These are phyloP conservation scores for Cytospora leucostoma DNA, from an alignment of 2,329 filamentous ascomycete genomes.

Conservation along the genomic window DNA sequence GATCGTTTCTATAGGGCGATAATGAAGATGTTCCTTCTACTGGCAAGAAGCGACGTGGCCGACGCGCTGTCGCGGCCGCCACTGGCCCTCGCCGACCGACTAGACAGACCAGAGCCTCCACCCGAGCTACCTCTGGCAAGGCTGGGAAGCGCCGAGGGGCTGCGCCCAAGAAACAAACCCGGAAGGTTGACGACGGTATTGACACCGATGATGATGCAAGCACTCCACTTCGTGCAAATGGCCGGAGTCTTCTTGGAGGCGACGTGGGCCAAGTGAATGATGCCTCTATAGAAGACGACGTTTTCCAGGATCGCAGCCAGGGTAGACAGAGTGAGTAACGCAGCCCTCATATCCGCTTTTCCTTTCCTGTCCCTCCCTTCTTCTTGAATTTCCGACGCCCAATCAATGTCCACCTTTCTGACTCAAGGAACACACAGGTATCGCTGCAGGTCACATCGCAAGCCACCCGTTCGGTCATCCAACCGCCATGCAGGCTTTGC, in stretches of 20 bases:
- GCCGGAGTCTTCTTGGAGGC: conserved; percentile 3
- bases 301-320: conserved; percentile 15
- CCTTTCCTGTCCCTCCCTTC: no score
- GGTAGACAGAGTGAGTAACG: conserved; percentile 13
- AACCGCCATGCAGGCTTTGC: conserved; percentile 24
- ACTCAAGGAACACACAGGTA: background rate
- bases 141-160: conserved; percentile 4
- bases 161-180: background rate
- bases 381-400: background rate
- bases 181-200: conserved; percentile 16
- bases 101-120: conserved; percentile 26
- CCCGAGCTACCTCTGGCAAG: conserved; percentile 9
- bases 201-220: conserved; percentile 21
- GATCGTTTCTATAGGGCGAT: conserved; percentile 21
- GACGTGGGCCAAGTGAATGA: conserved; percentile 8
- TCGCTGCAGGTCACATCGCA: background rate
- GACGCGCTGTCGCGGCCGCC: conserved; percentile 15
- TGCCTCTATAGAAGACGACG: background rate
- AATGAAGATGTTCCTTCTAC: conserved; percentile 33
- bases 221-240: background rate
- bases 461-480: conserved; percentile 2
- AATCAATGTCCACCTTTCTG: background rate
- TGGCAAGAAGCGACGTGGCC: conserved; percentile 36
- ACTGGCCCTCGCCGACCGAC: conserved; percentile 26
- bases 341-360: no score